Base-by-base conservation (phyloP, 2,329 filamentous ascomycete genomes). In the Colletotrichum nymphaeae region DNA sequence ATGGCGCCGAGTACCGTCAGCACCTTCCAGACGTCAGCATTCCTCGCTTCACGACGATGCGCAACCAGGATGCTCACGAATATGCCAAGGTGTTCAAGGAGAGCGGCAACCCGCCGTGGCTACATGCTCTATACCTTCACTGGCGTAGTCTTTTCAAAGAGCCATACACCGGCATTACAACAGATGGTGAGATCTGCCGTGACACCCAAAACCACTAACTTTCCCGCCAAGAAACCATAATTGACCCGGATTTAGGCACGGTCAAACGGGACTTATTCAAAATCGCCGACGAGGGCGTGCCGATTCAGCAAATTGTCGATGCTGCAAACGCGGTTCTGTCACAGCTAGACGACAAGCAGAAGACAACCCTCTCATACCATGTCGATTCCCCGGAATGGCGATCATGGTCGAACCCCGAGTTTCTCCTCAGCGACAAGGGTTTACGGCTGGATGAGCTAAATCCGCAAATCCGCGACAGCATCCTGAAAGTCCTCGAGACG, bases 381-480 rank as follows among this genome's bases (percentile, higher is more conserved):
- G 87, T 95, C 75, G 91, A 94, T 82, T 91, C 91, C 1, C 89
- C 89, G 1, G 90, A 94, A 78, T 95, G 93, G 92, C 89, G 93
- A 60, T 90, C 92, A 12, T 89, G 88, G 88, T 89, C 87, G 2
- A 95, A 95, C 79, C 93, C 93, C 0, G 93, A 95, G 79, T 93
- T 95, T 76, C 84, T 94, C 0, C 83, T 95, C 16, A 88, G 89
- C 67, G 83, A 91, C 80, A 93, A 93, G 79, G 93, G 93, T 5
- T 80, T 95, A 1, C 89, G 93, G 1, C 88, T 95, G 0, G 93
- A 95, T 76, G 91, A 93, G 76, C 73, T 86, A 0, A 66, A 78
- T 1, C 72, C 82, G 0, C 63, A 83, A 0, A 79, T 88, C 24
- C 86, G 88, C 3, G 80, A 84, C 26, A 82, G 86, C 30, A 87